These are phyloP conservation scores for Eucalyptus cloeziana DNA, from an alignment of 345 rosid species.

Conservation along the genomic window DNA sequence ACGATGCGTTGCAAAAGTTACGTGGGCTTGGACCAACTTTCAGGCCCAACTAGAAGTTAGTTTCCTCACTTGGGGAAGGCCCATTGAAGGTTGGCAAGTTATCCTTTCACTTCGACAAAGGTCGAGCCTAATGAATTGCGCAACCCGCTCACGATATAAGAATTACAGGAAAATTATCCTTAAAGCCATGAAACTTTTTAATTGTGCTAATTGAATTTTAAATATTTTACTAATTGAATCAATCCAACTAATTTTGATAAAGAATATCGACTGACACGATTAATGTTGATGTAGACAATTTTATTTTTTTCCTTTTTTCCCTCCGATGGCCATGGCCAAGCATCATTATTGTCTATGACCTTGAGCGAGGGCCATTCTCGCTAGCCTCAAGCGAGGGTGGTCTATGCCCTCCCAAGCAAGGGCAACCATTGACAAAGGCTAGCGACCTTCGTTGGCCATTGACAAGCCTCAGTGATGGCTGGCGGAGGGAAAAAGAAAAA, in stretches of 20 bases:
- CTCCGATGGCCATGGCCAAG: accelerated
- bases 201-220: accelerated
- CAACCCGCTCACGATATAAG: neutral
- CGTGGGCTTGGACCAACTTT: neutral
- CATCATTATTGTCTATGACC: neutral
- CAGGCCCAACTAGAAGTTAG: neutral
- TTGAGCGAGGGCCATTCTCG: accelerated
- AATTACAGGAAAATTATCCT: too few relatives aligned
- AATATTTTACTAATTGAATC: accelerated
- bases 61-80: neutral
- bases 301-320: too few relatives aligned
- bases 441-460: accelerated
- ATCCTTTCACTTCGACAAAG: neutral
- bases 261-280: accelerated
- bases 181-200: neutral
- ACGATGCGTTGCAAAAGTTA: neutral
- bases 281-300: accelerated
- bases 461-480: accelerated
- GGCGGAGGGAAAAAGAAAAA: accelerated
- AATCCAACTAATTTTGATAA: too few relatives aligned
- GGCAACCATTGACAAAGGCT: accelerated
- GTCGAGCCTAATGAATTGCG: neutral
- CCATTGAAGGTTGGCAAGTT: neutral
- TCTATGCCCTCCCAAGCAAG: neutral
- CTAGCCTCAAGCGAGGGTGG: too few relatives aligned